Evolutionary conservation across 331 rosid species (phyloP), one percentile per base, ranked within the genome.

Genomic region (Dryas integrifolia): DNA sequence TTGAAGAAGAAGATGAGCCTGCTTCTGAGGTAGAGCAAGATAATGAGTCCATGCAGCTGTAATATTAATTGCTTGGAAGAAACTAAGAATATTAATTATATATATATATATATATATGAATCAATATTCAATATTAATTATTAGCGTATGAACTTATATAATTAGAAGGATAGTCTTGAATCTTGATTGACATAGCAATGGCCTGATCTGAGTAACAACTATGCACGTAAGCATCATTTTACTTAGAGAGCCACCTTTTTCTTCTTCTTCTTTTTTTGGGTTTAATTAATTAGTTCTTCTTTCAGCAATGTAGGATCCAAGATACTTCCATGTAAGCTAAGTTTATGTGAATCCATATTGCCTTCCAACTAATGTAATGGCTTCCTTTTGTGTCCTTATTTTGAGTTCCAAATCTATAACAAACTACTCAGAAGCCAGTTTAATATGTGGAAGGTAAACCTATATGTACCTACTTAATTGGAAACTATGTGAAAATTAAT

Each of bases 11-110:
- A 6, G 97, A 92, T 66, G 97, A 92, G 10, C 96, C 94, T 4
- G 96, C 96, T 55, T 92, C 96, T 10, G 97, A 92, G 67, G 94
- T 89, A 14, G 97, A 92, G 76, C 96, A 92, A 71, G 97, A 92
- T 80, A 86, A 89, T 59, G 88, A 87, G 15, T 82, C 87, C 69
- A 75, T 74, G 72, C 87, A 77, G 72, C 24, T 21, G 24, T 82
- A 45, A 73, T 30, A 64, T 39, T 45, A 47, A 7, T 45, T 30
- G n/a, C 30, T 59, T 50, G 16, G 58, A 79, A 40, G 64, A 48
- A 52, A 26, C 3, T 62, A 13, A 46, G 56, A 48, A 30, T 14
- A 50, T 73, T 67, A 43, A 53, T 69, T 60, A 70, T 30, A 30
- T 30, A 30, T 26, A 26, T 60, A 70, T 30, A 30, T 30, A 30